These are phyloP conservation scores for Seiridium cupressi DNA, from an alignment of 2,329 filamentous ascomycete genomes.

Conservation along the genomic window DNA sequence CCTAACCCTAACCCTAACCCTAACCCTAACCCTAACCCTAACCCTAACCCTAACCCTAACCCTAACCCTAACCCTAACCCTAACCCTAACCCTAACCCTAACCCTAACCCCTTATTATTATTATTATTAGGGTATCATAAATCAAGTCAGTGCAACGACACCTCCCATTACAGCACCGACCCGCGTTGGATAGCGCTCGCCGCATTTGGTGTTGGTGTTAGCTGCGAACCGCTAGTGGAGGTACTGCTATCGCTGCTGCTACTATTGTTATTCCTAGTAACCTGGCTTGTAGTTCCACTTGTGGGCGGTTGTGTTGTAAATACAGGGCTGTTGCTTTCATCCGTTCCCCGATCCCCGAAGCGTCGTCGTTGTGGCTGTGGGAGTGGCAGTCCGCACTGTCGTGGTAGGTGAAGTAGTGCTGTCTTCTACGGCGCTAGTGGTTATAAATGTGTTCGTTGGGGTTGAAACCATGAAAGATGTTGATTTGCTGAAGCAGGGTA, in stretches of 20 bases:
- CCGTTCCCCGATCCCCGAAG: neutral
- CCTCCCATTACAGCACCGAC: neutral
- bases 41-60: too few species aligned
- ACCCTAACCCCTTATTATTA: too few species aligned
- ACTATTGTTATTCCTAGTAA: neutral
- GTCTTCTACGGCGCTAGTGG: neutral
- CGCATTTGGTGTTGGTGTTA: neutral
- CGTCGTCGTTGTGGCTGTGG: neutral
- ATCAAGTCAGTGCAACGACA: neutral
- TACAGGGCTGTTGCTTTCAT: neutral
- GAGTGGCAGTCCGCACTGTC: neutral
- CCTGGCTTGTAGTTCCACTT: neutral
- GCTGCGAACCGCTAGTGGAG: neutral
- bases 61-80: too few species aligned
- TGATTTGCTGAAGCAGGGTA: neutral
- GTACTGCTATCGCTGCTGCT: neutral
- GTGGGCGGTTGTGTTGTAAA: neutral
- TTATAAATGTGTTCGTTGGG: neutral
- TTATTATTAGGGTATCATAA: neutral
- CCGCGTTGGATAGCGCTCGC: neutral
- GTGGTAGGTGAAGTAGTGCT: neutral
- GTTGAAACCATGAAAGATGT: neutral
- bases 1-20: too few species aligned
- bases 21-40: too few species aligned
- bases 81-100: too few species aligned